Base-by-base conservation (phyloP, 176 grass and related monocot genomes). In the Alloteropsis semialata region DNA sequence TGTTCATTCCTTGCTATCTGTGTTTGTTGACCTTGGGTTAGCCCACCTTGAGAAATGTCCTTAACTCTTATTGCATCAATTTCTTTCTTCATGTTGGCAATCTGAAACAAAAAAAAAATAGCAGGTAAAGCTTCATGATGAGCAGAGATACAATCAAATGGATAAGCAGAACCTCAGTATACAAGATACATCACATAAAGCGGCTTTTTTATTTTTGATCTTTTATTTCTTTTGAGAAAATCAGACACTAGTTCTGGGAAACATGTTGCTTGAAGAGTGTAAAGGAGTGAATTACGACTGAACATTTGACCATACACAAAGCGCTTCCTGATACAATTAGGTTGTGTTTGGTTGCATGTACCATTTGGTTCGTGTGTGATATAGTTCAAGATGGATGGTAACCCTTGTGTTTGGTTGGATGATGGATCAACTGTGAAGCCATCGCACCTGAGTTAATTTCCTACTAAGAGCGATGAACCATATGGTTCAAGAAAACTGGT, bases 1-100 rank as follows among this genome's bases (percentile, higher is more conserved):
- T 93, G 91, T 79, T 98, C 96, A 91, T 98, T 98, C 54, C 96
- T 85, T 81, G 93, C 96, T 90, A 98, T 98, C 69, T 98, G 93
- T 82, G 96, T 98, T 93, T 98, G 96, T 68, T 98, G 96, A 84
- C 93, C 96, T 93, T 98, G 96, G 57, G 96, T 98, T 92, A 98
- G 84, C 72, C 96, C 96, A 77, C 96, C 96, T 88, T 98, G 96
- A 75, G 88, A 83, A 90, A 98, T 96, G 69, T 98, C 96, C 79
- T 98, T 95, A 66, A 69, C 80, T 85, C 96, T 82, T 80, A 98
- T 98, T 39, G 93, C 92, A 87, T 98, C 96, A 45, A 96, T 98
- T 83, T 98, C 93, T 87, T 98, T 98, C 89, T 93, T 98, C 93
- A 98, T 95, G 84, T 98, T 94, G 45, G 87, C 85, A 88, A 98